Evolutionary conservation across 805 yeast species (phyloP).

Genomic region (Kluyveromyces siamensis): DNA sequence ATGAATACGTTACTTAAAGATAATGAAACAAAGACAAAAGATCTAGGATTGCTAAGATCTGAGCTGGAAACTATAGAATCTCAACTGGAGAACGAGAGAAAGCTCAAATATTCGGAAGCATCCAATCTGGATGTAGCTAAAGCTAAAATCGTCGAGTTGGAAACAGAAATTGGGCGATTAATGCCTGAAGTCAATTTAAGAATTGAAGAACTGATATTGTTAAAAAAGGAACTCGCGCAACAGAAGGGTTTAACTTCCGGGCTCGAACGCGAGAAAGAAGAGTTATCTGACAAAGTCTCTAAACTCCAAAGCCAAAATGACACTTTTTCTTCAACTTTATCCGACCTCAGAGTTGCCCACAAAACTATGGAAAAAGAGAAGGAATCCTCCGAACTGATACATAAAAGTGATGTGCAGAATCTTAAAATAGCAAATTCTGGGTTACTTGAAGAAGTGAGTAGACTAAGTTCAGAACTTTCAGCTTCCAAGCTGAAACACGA

Average conservation of each 20-base stretch:
- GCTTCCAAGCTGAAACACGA: conserved; percentile 7
- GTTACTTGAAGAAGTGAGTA: background rate
- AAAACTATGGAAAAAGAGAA: background rate
- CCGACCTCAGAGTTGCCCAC: background rate
- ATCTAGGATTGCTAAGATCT: background rate
- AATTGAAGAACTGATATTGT: background rate
- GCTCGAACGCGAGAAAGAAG: background rate
- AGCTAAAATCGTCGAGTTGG: background rate
- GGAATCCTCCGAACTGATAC: background rate
- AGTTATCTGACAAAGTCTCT: background rate
- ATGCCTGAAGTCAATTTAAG: too few relatives aligned
- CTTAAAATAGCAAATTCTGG: background rate
- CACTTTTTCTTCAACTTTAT: background rate
- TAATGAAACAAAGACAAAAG: background rate
- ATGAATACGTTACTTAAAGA: background rate
- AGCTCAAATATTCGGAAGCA: background rate
- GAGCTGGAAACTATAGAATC: background rate
- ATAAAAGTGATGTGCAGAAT: background rate
- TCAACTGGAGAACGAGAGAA: background rate
- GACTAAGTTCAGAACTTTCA: background rate
- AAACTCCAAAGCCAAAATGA: background rate
- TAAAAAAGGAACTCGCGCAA: background rate
- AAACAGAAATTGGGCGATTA: background rate
- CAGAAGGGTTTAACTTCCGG: background rate
- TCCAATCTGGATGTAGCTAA: background rate